Conservation (phyloP, 768 basidiomycete species). For the Macrolepiota dolichaula region DNA sequence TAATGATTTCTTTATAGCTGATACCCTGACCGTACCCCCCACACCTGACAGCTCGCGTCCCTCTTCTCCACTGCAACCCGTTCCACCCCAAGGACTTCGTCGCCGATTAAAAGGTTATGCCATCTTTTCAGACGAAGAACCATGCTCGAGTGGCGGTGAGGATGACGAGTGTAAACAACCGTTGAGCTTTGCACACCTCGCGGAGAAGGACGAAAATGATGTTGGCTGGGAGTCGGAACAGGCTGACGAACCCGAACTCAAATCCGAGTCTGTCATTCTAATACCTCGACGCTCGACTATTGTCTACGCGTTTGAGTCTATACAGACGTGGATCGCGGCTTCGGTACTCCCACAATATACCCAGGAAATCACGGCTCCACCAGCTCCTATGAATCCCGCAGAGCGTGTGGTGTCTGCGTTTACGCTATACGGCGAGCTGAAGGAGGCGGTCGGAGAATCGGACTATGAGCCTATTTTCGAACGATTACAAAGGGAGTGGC, state of each 20-base stretch:
- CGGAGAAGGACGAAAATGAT: conserved; percentile 19
- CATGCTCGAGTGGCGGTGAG: conserved; percentile 21
- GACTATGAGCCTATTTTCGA: conserved; percentile 49
- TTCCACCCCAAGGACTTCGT: conserved; percentile 17
- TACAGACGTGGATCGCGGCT: conserved; percentile 28
- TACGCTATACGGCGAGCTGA: conserved; percentile 55
- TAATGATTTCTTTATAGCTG: background rate
- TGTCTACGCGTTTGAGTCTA: background rate
- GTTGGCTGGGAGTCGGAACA: background rate
- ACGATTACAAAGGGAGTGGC: conserved; percentile 60
- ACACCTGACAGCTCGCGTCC: conserved; percentile 12
- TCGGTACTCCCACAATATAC: conserved; percentile 28
- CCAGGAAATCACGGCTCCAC: conserved; percentile 11
- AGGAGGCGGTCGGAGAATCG: conserved; percentile 39
- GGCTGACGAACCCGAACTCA: background rate
- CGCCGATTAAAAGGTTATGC: conserved; percentile 35
- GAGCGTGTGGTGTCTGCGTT: conserved; percentile 46
- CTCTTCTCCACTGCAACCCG: conserved; percentile 12
- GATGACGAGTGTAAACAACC: conserved; percentile 21
- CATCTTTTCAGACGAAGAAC: conserved; percentile 41
- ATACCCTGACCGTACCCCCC: conserved; percentile 3
- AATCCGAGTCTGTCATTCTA: no score
- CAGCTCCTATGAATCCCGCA: conserved; percentile 8
- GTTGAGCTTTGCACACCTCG: conserved; percentile 18
- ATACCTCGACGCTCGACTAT: background rate